Evolutionary conservation across 1,284 basidiomycete species (phyloP).

Genomic region (Chalciporus sp.): DNA sequence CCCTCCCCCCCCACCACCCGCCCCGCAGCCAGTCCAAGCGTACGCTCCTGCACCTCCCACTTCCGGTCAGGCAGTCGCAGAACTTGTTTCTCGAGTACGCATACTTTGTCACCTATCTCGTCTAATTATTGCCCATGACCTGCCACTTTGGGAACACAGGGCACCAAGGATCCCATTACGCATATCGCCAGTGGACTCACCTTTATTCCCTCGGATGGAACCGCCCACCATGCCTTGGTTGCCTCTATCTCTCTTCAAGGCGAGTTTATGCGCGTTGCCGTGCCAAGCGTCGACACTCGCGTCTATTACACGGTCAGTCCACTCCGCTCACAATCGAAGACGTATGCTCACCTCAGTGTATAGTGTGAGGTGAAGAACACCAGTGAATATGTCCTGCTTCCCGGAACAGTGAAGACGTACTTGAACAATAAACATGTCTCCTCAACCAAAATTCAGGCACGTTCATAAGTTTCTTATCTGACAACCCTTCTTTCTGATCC

Average conservation of each 20-base stretch:
- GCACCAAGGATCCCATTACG: conserved; percentile 18
- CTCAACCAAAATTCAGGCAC: conserved; percentile 16
- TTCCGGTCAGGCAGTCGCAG: conserved; percentile 7
- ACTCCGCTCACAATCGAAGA: not conserved
- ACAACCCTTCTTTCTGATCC: not conserved
- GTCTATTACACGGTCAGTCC: conserved; percentile 23
- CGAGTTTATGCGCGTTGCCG: conserved; percentile 23
- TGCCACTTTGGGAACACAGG: conserved; percentile 1
- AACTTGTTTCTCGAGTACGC: conserved; percentile 17
- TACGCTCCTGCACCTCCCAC: not conserved
- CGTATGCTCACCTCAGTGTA: not conserved
- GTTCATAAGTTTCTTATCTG: not conserved
- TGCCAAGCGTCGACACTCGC: conserved; percentile 18
- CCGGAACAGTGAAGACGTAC: conserved; percentile 24
- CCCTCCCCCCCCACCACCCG: conserved; percentile 30
- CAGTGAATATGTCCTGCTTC: conserved; percentile 21
- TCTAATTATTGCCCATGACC: not conserved
- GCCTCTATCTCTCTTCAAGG: conserved; percentile 22
- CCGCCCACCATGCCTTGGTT: conserved; percentile 23
- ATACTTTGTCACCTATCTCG: not conserved
- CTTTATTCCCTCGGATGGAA: conserved; percentile 19
- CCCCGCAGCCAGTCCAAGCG: not conserved
- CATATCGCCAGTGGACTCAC: conserved; percentile 15
- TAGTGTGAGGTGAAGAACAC: conserved; percentile 27
- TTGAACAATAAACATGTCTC: conserved; percentile 29